phyloP scores from a whole-genome alignment of 176 grass and related monocot genomes.

The Oropetium thomaeum region DNA sequence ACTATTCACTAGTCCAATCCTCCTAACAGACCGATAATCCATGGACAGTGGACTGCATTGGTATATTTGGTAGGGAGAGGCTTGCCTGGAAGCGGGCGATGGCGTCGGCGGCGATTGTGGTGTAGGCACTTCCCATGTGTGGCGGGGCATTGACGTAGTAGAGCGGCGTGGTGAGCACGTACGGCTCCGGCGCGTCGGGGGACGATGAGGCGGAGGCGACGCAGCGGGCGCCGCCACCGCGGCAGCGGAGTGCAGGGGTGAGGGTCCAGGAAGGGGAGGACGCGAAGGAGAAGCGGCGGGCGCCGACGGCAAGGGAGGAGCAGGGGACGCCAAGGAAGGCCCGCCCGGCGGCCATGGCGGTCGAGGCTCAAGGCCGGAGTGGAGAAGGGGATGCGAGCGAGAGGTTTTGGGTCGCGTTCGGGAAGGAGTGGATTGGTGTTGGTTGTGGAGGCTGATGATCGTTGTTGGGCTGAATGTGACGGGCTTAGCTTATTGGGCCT shows the following conservation, averaged over 20 bases:
- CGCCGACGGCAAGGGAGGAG: slow-evolving; percentile 43
- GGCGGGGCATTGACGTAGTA: slow-evolving; percentile 96
- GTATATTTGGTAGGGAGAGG: background rate
- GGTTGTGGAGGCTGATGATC: background rate
- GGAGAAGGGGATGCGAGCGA: slow-evolving; percentile 1
- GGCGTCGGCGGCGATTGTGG: slow-evolving; percentile 93
- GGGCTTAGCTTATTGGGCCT: background rate
- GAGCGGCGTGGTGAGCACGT: slow-evolving; percentile 88
- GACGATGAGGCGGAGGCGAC: slow-evolving; percentile 35
- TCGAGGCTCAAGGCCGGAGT: background rate
- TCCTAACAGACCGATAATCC: background rate
- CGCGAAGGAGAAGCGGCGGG: slow-evolving; percentile 26
- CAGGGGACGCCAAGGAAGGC: slow-evolving; percentile 56
- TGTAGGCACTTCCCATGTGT: slow-evolving; percentile 99
- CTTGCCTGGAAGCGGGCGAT: slow-evolving; percentile 90
- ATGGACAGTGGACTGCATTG: background rate
- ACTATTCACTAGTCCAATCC: background rate
- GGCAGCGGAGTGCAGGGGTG: slow-evolving; percentile 15
- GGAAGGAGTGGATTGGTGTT: background rate
- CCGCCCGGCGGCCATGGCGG: slow-evolving; percentile 81
- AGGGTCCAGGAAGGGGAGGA: background rate
- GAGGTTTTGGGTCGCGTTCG: slow-evolving; percentile 32
- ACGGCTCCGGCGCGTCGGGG: slow-evolving; percentile 34
- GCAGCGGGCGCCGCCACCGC: slow-evolving; percentile 25
- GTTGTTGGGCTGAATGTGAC: slow-evolving; percentile 19